Evolutionary conservation across 257 asterid species (phyloP).

Genomic region (Fraxinus americana): DNA sequence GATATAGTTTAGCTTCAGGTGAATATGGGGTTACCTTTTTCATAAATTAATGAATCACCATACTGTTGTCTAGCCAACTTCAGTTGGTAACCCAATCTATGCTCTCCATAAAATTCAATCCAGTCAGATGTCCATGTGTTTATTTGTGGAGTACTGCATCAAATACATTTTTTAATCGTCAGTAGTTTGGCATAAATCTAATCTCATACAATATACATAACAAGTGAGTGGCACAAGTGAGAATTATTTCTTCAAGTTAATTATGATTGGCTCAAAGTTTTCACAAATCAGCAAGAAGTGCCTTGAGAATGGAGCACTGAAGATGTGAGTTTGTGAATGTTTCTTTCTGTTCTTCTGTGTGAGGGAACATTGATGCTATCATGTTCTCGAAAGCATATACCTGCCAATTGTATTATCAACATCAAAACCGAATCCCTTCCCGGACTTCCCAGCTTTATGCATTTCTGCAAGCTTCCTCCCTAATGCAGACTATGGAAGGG

Average conservation of each 20-base stretch:
- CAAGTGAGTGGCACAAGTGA: not conserved
- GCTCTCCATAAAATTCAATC: constrained; percentile 84
- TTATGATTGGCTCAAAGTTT: not conserved
- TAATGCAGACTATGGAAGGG: constrained; percentile 72
- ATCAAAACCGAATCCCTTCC: constrained; percentile 82
- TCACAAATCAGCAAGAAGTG: not conserved
- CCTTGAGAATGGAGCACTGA: not conserved
- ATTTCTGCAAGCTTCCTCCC: constrained; percentile 98
- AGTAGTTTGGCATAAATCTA: constrained; percentile 1
- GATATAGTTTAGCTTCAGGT: not conserved
- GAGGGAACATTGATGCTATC: not conserved
- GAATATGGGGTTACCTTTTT: constrained; percentile 52
- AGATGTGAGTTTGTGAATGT: not conserved
- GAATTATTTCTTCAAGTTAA: not conserved
- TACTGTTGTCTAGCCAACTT: constrained; percentile 67
- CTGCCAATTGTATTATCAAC: constrained; percentile 95
- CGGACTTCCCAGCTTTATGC: constrained; percentile 82
- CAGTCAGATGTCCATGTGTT: constrained; percentile 89
- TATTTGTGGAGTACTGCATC: constrained; percentile 92
- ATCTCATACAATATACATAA: not conserved
- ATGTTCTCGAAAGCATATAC: constrained; percentile 31
- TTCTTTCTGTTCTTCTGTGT: not conserved
- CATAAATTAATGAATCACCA: constrained; percentile 81
- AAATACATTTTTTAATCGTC: constrained; percentile 23
- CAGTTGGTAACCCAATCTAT: constrained; percentile 90